These are phyloP conservation scores for Melaleuca alternifolia DNA, from an alignment of 345 rosid genomes.

Conservation along the genomic window DNA sequence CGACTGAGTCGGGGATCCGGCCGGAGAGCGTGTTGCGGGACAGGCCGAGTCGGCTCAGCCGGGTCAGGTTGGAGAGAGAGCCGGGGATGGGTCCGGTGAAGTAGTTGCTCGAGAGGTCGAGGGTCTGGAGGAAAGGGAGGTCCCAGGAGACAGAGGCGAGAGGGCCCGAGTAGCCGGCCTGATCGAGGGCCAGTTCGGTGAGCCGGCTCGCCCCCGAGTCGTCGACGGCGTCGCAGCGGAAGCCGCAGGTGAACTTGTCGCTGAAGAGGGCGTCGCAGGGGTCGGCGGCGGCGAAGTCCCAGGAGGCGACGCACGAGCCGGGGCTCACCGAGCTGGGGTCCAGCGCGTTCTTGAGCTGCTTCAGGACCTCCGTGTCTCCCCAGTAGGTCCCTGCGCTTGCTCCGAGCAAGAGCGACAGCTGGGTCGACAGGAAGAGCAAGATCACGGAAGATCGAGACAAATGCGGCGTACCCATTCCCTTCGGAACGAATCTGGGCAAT, in stretches of 20 bases:
- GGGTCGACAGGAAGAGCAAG: not conserved
- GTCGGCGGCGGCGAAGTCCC: conserved; percentile 71
- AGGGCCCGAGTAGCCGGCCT: conserved; percentile 66
- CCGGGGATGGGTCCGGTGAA: conserved; percentile 49
- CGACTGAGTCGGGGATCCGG: conserved; percentile 46
- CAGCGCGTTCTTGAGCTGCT: conserved; percentile 36
- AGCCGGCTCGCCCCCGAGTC: conserved; percentile 47
- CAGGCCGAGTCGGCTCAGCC: conserved; percentile 42
- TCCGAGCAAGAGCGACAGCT: not conserved
- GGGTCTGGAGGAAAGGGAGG: conserved; percentile 46
- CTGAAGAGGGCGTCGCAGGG: conserved; percentile 74
- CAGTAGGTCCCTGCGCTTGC: conserved; percentile 39
- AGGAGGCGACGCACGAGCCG: conserved; percentile 73
- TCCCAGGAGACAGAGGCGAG: conserved; percentile 41
- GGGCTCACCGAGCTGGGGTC: conserved; percentile 39
- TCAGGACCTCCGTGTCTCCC: conserved; percentile 43
- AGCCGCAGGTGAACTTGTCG: conserved; percentile 77
- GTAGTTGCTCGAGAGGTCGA: conserved; percentile 60
- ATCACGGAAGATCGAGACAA: not conserved
- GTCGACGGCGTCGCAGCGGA: conserved; percentile 51
- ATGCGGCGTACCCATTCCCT: not conserved
- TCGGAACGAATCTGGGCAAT: not conserved
- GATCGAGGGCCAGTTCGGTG: conserved; percentile 70
- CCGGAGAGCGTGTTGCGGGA: conserved; percentile 65
- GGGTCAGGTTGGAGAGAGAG: conserved; percentile 46